A percentile compares a stretch with the other conserved stretches of the same genome.
phyloP scores from a whole-genome alignment of 108 stramenopile species.

The Nannochloropsis gaditana region DNA sequence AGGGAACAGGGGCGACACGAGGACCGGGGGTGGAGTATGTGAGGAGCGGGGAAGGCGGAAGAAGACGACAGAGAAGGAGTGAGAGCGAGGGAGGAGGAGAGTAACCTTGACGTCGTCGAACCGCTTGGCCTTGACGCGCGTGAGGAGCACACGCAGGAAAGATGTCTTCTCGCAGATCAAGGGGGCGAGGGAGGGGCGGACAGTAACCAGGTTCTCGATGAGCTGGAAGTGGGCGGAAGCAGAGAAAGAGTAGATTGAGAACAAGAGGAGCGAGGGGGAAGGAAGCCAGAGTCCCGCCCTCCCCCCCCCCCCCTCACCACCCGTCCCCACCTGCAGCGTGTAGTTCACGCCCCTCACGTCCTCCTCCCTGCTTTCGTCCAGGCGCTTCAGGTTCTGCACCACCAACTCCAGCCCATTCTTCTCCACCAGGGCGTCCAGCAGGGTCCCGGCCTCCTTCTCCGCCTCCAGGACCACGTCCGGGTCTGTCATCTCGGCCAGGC shows the following conservation, averaged over 20 bases:
- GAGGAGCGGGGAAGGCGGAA: not conserved
- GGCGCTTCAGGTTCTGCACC: conserved; percentile 49
- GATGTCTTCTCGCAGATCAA: conserved; percentile 13
- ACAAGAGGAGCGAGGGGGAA: not conserved
- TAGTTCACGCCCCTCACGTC: conserved; percentile 54
- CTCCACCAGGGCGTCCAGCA: conserved; percentile 7
- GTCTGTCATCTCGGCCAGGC: conserved; percentile 22
- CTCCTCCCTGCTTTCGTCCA: conserved; percentile 53
- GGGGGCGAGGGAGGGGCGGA: not conserved
- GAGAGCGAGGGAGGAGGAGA: not conserved
- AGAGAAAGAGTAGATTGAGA: not conserved
- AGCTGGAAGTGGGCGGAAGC: not conserved
- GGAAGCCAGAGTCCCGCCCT: not conserved
- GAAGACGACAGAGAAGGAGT: not conserved
- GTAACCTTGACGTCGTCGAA: not conserved
- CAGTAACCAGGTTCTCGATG: conserved; percentile 12
- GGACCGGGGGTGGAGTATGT: not conserved
- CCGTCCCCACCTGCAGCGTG: conserved; percentile 37
- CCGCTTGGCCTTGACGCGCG: not conserved
- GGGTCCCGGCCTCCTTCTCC: conserved; percentile 7
- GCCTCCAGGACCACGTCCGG: conserved; percentile 22
- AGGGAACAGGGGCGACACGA: not conserved
- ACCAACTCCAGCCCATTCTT: conserved; percentile 51
- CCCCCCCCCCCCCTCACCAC: not conserved
- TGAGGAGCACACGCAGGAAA: not conserved